Conservation (phyloP, 1,284 basidiomycete genomes). For the Ustilago shanxiensis region DNA sequence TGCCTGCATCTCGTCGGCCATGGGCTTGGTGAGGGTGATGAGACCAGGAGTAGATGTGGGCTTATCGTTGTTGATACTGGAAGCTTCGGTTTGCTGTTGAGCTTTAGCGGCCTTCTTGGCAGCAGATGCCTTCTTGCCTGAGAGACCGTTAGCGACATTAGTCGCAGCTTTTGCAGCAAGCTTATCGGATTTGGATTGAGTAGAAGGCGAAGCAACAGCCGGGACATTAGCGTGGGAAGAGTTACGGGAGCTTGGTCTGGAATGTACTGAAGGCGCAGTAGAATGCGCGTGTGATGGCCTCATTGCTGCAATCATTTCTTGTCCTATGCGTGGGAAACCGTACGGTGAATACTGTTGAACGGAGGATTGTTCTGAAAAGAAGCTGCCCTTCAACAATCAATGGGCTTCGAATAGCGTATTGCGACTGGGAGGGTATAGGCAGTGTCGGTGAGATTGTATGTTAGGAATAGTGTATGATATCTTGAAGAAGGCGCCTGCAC, state of each 20-base stretch:
- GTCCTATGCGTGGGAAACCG: not conserved
- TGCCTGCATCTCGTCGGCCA: constrained; percentile 41
- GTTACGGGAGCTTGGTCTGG: constrained; percentile 50
- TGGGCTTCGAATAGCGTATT: not conserved
- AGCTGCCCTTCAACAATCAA: not conserved
- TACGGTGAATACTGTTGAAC: no score
- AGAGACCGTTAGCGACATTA: constrained; percentile 32
- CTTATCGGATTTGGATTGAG: constrained; percentile 37
- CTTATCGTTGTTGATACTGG: constrained; percentile 13
- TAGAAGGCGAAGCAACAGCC: constrained; percentile 41
- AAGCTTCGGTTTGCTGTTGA: constrained; percentile 18
- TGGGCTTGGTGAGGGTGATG: constrained; percentile 54
- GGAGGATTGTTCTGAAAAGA: not conserved
- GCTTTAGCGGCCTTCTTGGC: constrained; percentile 37
- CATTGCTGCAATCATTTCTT: constrained; percentile 63
- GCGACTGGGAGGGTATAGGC: not conserved
- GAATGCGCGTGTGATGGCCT: constrained; percentile 49
- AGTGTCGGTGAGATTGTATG: not conserved
- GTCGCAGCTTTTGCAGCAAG: constrained; percentile 30
- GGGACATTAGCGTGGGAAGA: constrained; percentile 35
- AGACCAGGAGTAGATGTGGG: constrained; percentile 44
- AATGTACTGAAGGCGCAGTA: constrained; percentile 45
- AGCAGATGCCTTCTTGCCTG: constrained; percentile 48
- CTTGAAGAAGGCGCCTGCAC: not conserved
- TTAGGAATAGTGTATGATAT: no score